phyloP scores from a whole-genome alignment of 768 basidiomycete species.

The Macrolepiota fuliginosa region DNA sequence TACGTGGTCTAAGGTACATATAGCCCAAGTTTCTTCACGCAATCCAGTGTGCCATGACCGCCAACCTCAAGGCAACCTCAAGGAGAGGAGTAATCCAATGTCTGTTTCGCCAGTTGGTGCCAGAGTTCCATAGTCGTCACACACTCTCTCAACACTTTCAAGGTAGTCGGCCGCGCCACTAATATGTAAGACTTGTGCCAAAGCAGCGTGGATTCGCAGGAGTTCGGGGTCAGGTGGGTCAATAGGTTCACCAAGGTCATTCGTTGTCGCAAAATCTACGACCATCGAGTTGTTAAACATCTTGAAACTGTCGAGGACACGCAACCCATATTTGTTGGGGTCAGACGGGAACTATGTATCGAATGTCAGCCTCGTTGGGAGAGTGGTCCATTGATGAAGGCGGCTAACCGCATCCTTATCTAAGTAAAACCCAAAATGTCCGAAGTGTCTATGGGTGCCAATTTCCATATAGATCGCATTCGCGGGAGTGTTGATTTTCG shows the following conservation, averaged over 20 bases:
- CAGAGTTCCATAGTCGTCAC: not conserved
- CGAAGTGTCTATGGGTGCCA: slow-evolving; percentile 5
- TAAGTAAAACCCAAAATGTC: slow-evolving; percentile 13
- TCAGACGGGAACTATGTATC: slow-evolving; percentile 13
- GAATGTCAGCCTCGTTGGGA: not conserved
- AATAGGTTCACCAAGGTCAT: not conserved
- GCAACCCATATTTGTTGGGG: slow-evolving; percentile 17
- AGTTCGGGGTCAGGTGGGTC: slow-evolving; percentile 17
- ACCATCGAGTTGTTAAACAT: slow-evolving; percentile 1
- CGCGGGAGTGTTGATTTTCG: slow-evolving; percentile 16
- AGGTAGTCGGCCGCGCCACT: slow-evolving; percentile 5
- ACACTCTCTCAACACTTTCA: not conserved
- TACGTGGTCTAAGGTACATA: too few species aligned
- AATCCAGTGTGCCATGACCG: not conserved
- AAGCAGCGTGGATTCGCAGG: slow-evolving; percentile 20
- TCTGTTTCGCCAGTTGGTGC: not conserved
- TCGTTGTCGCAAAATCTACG: slow-evolving; percentile 12
- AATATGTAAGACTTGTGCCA: slow-evolving; percentile 18
- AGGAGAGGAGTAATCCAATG: not conserved
- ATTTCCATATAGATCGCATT: slow-evolving; percentile 19
- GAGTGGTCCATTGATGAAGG: not conserved
- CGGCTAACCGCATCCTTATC: slow-evolving; percentile 8
- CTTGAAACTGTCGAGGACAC: not conserved
- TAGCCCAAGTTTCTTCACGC: too few species aligned
- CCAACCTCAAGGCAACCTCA: not conserved